phyloP scores from a whole-genome alignment of 1,284 basidiomycete species.

The Porogramme epimiltina region DNA sequence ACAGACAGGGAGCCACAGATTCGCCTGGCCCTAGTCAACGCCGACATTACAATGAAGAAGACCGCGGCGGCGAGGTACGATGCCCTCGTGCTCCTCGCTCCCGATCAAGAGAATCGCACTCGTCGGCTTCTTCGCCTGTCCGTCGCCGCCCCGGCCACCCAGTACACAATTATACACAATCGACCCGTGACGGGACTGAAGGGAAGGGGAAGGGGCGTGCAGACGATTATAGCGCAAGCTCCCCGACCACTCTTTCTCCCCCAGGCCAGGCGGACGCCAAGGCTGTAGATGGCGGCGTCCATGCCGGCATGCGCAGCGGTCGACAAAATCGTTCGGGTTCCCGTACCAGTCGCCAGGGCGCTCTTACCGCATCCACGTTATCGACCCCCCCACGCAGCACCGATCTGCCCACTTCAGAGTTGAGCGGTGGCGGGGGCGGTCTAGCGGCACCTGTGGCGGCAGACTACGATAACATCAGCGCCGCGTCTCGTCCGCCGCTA shows the following conservation, averaged over 20 bases:
- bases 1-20: too few species aligned
- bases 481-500: background rate
- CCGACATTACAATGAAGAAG: background rate
- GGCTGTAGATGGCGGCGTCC: slow-evolving; percentile 7
- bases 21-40: too few species aligned
- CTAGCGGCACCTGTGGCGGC: background rate
- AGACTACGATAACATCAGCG: background rate
- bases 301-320: slow-evolving; percentile 13
- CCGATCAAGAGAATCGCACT: background rate
- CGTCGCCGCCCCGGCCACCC: background rate
- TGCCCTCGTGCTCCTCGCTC: background rate
- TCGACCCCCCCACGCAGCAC: slow-evolving; percentile 7
- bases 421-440: background rate
- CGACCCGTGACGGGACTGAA: slow-evolving; percentile 9
- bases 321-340: slow-evolving; percentile 1
- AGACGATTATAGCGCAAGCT: slow-evolving; percentile 16
- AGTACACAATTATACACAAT: background rate
- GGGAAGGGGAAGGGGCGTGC: slow-evolving; percentile 29
- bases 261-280: slow-evolving; percentile 6
- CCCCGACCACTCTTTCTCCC: background rate
- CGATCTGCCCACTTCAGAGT: slow-evolving; percentile 2
- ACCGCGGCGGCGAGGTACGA: background rate
- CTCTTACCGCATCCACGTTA: slow-evolving; percentile 4
- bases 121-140: background rate
- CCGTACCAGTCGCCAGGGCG: slow-evolving; percentile 1